These are phyloP conservation scores for Phytophthora parvispora DNA, from an alignment of 352 stramenopile genomes.

Conservation along the genomic window DNA sequence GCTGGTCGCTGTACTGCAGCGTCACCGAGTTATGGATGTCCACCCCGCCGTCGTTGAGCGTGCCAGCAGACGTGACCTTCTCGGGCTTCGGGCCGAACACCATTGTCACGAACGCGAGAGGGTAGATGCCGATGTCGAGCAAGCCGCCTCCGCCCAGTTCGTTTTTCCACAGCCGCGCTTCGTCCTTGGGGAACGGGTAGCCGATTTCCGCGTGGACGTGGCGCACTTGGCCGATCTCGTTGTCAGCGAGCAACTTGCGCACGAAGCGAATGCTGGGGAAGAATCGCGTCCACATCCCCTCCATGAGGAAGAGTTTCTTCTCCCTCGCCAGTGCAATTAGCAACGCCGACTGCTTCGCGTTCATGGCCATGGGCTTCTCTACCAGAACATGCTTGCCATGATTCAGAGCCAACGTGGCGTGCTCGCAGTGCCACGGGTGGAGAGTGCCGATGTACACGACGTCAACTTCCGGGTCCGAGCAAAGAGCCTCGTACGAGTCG, in stretches of 20 bases:
- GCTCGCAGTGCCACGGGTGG: conserved; percentile 86
- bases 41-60: conserved; percentile 43
- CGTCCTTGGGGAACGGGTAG: conserved; percentile 53
- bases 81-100: conserved; percentile 62
- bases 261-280: conserved; percentile 80
- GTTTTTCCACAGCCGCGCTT: conserved; percentile 73
- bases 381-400: conserved; percentile 94
- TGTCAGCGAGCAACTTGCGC: conserved; percentile 59
- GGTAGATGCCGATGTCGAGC: conserved; percentile 85
- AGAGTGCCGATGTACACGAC: conserved; percentile 96
- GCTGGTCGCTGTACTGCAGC: conserved; percentile 60
- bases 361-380: conserved; percentile 95
- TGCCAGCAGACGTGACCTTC: conserved; percentile 42
- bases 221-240: conserved; percentile 75
- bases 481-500: conserved; percentile 90
- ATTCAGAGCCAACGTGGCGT: conserved; percentile 79
- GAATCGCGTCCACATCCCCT: conserved; percentile 91
- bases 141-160: conserved; percentile 78
- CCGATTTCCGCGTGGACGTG: conserved; percentile 82
- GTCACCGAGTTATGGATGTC: conserved; percentile 75
- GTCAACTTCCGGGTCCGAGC: conserved; percentile 82
- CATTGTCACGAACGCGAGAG: conserved; percentile 75
- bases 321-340: conserved; percentile 68
- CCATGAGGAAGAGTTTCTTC: conserved; percentile 85
- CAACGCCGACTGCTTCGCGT: conserved; percentile 75